Evolutionary conservation across 257 asterid genomes (phyloP).

Genomic region (Hygrophila difformis): DNA sequence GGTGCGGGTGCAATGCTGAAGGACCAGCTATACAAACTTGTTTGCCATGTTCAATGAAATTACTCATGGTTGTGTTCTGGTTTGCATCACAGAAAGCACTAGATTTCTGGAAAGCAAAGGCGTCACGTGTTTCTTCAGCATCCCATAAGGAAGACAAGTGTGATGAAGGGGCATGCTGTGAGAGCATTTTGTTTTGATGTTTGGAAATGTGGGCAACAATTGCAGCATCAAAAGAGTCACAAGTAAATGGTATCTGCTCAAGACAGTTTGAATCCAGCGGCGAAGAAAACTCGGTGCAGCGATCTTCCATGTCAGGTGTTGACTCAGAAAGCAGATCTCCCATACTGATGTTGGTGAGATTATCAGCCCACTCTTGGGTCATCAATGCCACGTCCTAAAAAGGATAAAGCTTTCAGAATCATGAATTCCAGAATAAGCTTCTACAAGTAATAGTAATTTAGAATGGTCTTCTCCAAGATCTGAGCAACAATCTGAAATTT

Average conservation of each 20-base stretch:
- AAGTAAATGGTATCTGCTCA: conserved; percentile 61
- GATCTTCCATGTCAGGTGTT: conserved; percentile 26
- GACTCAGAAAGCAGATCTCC: conserved; percentile 74
- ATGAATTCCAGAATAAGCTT: neutral
- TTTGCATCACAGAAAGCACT: conserved; percentile 25
- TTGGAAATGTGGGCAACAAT: conserved; percentile 88
- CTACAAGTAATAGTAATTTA: too few species aligned
- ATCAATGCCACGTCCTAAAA: conserved; percentile 38
- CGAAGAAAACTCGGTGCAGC: conserved; percentile 32
- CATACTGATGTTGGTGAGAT: conserved; percentile 73
- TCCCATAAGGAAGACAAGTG: conserved; percentile 74
- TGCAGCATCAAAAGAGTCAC: conserved; percentile 99
- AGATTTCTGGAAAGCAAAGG: conserved; percentile 61
- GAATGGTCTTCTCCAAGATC: too few species aligned
- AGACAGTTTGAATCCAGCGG: conserved; percentile 29
- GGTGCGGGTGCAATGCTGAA: conserved; percentile 23
- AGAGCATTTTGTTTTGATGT: conserved; percentile 47
- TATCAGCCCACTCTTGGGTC: conserved; percentile 86
- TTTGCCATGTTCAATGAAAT: conserved; percentile 21
- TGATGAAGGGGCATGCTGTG: conserved; percentile 34
- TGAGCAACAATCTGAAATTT: too few species aligned
- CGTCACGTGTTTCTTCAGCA: conserved; percentile 96
- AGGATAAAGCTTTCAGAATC: conserved; percentile 17
- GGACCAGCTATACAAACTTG: conserved; percentile 31
- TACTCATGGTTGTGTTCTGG: conserved; percentile 20